phyloP scores from a whole-genome alignment of 805 yeast species.

The Peterozyma xylosa region DNA sequence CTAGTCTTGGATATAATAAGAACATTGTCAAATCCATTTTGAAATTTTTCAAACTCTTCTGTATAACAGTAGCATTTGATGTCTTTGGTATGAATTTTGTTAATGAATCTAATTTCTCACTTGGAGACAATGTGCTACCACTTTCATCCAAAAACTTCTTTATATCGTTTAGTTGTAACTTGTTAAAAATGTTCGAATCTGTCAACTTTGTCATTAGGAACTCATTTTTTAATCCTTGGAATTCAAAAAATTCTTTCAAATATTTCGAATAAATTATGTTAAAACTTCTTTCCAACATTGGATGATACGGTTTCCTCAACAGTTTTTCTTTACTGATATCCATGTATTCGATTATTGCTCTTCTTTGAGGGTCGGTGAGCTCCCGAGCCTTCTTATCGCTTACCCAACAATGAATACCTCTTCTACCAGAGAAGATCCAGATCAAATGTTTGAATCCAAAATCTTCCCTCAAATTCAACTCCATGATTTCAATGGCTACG shows the following conservation, averaged over 20 bases:
- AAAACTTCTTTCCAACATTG: conserved; percentile 72
- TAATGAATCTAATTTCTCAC: conserved; percentile 75
- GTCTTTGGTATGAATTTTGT: conserved; percentile 40
- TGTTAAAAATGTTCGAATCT: conserved; percentile 42
- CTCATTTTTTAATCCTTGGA: conserved; percentile 69
- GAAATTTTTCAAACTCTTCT: conserved; percentile 46
- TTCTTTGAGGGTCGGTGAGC: conserved; percentile 65
- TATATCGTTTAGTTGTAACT: conserved; percentile 30
- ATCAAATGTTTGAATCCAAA: conserved; percentile 82
- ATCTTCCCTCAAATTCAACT: conserved; percentile 68
- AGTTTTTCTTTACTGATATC: conserved; percentile 56
- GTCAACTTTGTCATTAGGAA: conserved; percentile 58
- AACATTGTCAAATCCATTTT: conserved; percentile 72
- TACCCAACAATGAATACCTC: conserved; percentile 99
- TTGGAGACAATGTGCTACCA: conserved; percentile 40
- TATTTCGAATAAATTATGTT: conserved; percentile 60
- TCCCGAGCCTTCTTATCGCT: conserved; percentile 77
- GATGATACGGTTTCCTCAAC: conserved; percentile 80
- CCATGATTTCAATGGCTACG: conserved; percentile 73
- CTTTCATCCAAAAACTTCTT: conserved; percentile 47
- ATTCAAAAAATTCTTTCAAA: conserved; percentile 56
- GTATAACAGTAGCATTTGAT: conserved; percentile 31
- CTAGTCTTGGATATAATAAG: conserved; percentile 84
- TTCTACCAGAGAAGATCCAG: conserved; percentile 97
- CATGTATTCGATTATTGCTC: conserved; percentile 77